phyloP scores from a whole-genome alignment of 2,329 filamentous ascomycete species.

The Cladosporium colombiae region DNA sequence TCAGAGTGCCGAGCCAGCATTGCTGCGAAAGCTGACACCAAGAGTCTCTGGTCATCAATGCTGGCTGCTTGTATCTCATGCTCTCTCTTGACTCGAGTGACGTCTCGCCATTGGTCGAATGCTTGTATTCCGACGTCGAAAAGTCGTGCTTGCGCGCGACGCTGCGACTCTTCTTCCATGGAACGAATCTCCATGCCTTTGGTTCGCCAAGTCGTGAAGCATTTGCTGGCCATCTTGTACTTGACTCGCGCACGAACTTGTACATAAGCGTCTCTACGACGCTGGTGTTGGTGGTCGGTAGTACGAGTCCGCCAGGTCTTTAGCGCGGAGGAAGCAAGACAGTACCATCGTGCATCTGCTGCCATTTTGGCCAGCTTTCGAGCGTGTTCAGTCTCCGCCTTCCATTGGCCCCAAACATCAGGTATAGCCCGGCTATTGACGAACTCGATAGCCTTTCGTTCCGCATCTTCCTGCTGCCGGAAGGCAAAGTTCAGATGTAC shows the following conservation, averaged over 20 bases:
- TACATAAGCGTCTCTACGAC: constrained; percentile 58
- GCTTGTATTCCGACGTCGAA: constrained; percentile 34
- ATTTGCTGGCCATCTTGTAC: constrained; percentile 52
- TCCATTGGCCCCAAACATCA: constrained; percentile 39
- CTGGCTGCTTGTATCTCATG: constrained; percentile 37
- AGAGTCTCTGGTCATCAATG: constrained; percentile 35
- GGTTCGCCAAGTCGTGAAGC: constrained; percentile 43
- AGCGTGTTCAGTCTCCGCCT: constrained; percentile 44
- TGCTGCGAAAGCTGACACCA: constrained; percentile 37
- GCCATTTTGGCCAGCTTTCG: constrained; percentile 55
- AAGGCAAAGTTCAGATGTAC: constrained; percentile 32
- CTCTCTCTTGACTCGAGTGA: constrained; percentile 25
- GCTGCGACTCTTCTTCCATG: constrained; percentile 44
- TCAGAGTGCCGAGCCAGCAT: constrained; percentile 33
- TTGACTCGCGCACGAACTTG: constrained; percentile 56
- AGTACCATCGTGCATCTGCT: constrained; percentile 58
- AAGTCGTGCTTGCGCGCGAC: constrained; percentile 39
- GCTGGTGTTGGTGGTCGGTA: constrained; percentile 51
- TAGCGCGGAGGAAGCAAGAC: constrained; percentile 51
- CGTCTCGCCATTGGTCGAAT: constrained; percentile 43
- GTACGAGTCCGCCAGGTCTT: constrained; percentile 55
- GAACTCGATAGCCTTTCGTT: constrained; percentile 44
- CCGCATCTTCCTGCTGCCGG: constrained; percentile 36
- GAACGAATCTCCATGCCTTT: constrained; percentile 37
- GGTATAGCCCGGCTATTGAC: constrained; percentile 45